Base-by-base conservation (phyloP, 2,329 filamentous ascomycete species). In the Fusarium metavorans region DNA sequence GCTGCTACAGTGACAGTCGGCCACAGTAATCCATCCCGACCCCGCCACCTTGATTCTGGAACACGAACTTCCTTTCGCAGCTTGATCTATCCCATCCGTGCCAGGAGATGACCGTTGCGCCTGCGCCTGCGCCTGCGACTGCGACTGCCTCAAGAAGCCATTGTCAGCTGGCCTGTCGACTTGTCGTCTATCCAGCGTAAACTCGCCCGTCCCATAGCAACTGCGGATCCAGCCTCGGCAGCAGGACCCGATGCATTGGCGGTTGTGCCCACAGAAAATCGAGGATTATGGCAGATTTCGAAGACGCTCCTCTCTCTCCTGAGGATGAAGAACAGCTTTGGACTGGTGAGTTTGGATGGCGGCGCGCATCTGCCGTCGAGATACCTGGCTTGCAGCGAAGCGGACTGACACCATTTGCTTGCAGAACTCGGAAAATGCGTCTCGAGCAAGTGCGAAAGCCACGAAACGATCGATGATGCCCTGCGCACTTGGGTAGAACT, bases 241-340 rank as follows among this genome's bases (percentile, higher is more conserved):
- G 60, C 64, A 70, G 65, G 78, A 74, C 81, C 80, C 80, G 79
- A 84, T 84, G 83, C 81, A 69, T 81, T 80, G 79, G 77, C 74
- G 67, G 79, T 74, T 72, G 75, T 67, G 68, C 66, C 72, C 72
- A 62, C 72, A 73, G 68, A 67, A 67, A 73, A 78, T 76, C 74
- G 77, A 79, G 77, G 80, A 86, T 77, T 79, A 90, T 90, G 88
- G 85, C 86, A 78, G 85, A 93, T 85, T 90, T 91, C 84, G 92
- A 95, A 68, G 80, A 79, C 67, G 68, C 89, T 80, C 89, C 88
- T 78, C 89, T 90, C 83, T 88, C 87, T 81, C 88, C 94, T 83
- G 93, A 95, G 84, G 92, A 91, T 83, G 94, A 95, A 85, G 90
- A 95, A 83, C 92, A 95, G 84, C 95, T 98, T 86, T 98, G 95